Percentiles rank a stretch among this genome's conserved stretches.
phyloP scores from a whole-genome alignment of 1,139 yeast species.

The Candida albicans region DNA sequence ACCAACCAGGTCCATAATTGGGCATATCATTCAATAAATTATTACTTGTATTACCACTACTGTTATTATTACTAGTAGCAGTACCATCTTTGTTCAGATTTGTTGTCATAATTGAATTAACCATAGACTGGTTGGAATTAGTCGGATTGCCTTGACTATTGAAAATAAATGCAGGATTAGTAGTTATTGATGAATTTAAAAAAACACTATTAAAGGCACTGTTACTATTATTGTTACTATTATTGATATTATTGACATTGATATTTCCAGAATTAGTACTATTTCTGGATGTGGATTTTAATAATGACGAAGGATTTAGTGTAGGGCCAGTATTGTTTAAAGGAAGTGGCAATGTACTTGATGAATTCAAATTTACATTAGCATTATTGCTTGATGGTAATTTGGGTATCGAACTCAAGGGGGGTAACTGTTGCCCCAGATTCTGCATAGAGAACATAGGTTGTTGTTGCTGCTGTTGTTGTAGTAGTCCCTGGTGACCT shows the following conservation, averaged over 20 bases:
- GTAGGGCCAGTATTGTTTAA: constrained; percentile 18
- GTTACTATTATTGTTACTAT: neutral
- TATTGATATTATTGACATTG: neutral
- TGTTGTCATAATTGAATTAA: constrained; percentile 1
- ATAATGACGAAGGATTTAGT: constrained; percentile 27
- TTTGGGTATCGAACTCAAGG: constrained; percentile 38
- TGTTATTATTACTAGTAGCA: neutral
- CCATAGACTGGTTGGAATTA: neutral
- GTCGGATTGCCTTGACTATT: constrained; percentile 2
- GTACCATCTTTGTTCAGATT: constrained; percentile 4
- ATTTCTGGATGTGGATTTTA: constrained; percentile 17
- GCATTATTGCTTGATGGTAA: constrained; percentile 18
- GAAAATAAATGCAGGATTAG: constrained; percentile 7
- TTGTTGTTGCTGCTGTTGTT: constrained; percentile 2
- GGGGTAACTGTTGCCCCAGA: constrained; percentile 37
- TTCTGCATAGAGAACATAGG: constrained; percentile 28
- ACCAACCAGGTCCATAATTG: constrained; percentile 13
- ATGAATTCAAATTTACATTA: constrained; percentile 2
- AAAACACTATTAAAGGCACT: constrained; percentile 3
- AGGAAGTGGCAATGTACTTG: constrained; percentile 17
- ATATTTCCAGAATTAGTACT: constrained; percentile 1
- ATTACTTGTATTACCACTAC: neutral
- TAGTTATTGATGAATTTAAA: constrained; percentile 2
- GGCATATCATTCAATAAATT: constrained; percentile 11
- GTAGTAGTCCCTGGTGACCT: neutral